Evolutionary conservation across 441 rosid species (phyloP).

Genomic region (Eutrema salsugineum): DNA sequence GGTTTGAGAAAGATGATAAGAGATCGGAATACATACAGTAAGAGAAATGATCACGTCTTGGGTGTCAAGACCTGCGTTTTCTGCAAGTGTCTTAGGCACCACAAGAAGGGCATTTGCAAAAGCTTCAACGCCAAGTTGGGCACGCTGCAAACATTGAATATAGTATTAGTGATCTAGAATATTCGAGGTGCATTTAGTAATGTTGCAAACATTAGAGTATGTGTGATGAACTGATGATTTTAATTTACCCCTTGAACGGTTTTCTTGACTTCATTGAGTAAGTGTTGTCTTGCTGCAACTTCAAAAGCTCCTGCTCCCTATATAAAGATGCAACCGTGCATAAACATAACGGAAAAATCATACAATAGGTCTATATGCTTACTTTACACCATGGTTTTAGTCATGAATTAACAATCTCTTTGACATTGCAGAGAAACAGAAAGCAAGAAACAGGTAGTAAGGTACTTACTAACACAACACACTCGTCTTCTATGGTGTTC

Average conservation of each 20-base stretch:
- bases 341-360: background rate
- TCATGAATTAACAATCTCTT: conserved; percentile 1
- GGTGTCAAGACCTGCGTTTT: conserved; percentile 94
- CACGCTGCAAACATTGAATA: conserved; percentile 56
- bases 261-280: conserved; percentile 82
- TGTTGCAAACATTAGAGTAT: background rate
- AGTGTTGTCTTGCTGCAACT: conserved; percentile 87
- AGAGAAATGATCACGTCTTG: conserved; percentile 90
- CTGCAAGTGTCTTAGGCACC: conserved; percentile 92
- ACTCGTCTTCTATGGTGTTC: conserved; percentile 92
- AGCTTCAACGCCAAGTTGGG: conserved; percentile 96
- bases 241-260: conserved; percentile 84
- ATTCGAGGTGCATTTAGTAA: background rate
- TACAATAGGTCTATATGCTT: background rate
- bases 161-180: background rate
- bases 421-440: background rate
- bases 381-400: background rate
- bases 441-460: background rate
- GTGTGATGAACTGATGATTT: background rate
- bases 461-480: conserved; percentile 78
- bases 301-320: conserved; percentile 99
- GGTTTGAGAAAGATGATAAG: background rate
- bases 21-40: conserved; percentile 38
- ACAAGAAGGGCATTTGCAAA: conserved; percentile 95
- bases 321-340: conserved; percentile 13